Evolutionary conservation across 495 filamentous ascomycete genomes (phyloP), one percentile per base, ranked within the genome.

Genomic region (Trichoderma virens): DNA sequence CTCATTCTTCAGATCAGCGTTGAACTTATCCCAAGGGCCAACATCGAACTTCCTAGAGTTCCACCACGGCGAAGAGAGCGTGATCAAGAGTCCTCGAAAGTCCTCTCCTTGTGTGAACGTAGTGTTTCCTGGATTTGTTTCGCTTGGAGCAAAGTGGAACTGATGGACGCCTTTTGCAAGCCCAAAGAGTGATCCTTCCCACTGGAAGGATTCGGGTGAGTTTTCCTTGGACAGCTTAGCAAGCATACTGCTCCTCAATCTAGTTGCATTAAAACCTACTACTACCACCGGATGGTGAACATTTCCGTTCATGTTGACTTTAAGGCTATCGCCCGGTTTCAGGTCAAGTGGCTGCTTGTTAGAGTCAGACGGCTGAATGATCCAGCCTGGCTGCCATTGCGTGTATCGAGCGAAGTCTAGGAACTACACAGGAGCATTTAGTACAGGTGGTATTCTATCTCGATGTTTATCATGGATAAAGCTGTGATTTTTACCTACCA

Each of bases 241-340:
- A n/a, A n/a, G n/a, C n/a, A n/a, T n/a, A n/a, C n/a, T n/a, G n/a
- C n/a, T n/a, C n/a, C n/a, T n/a, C n/a, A n/a, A n/a, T n/a, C n/a
- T n/a, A n/a, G n/a, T n/a, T n/a, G n/a, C n/a, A n/a, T 28, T 1
- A 8, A 14, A 56, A 56, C 51, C 25, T 56, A 31, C 51, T 9
- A 56, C 51, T 3, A 56, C 25, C 2, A 30, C 25, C 5, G 51
- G 51, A 31, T 56, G 23, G 27, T 56, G 51, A 1, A 28, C 27
- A 13, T 28, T 56, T 56, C 51, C 51, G 20, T 56, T 56, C 51
- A 56, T 56, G 51, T 30, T 56, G 25, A 56, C 51, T 56, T 30
- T 56, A 7, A 56, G 51, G 27, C 51, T 28, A 9, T 56, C 51
- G 7, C 51, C 51, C 1, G 51, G 4, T 14, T 56, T 56, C 23